A percentile compares a stretch with the other conserved stretches of the same genome.
phyloP scores from a whole-genome alignment of 345 rosid species.

The Eucalyptus shirleyi region DNA sequence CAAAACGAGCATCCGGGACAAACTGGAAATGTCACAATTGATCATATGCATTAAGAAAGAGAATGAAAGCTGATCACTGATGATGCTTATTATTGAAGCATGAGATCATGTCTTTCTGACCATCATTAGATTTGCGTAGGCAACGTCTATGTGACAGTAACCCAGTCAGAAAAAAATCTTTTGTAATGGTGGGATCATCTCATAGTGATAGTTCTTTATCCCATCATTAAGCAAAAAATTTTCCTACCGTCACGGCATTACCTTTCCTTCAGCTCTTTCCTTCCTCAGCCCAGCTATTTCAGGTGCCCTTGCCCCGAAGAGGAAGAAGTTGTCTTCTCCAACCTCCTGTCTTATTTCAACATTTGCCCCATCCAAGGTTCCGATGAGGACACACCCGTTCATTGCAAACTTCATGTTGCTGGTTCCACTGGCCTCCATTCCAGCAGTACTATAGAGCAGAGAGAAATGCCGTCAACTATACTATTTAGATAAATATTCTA shows the following conservation, averaged over 20 bases:
- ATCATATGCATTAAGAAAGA: background rate
- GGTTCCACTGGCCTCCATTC: constrained; percentile 52
- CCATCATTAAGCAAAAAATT: background rate
- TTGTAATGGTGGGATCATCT: background rate
- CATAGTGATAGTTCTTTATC: background rate
- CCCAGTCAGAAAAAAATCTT: background rate
- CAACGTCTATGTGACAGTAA: background rate
- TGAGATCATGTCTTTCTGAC: background rate
- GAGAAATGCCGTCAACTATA: background rate
- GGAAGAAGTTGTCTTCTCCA: constrained; percentile 42
- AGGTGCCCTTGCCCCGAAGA: constrained; percentile 30
- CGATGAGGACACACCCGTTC: constrained; percentile 34
- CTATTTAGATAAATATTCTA: background rate
- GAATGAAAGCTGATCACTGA: background rate
- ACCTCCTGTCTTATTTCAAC: constrained; percentile 41
- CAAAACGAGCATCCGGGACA: constrained; percentile 25
- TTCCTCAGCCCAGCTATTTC: constrained; percentile 35
- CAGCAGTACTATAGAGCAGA: constrained; percentile 20
- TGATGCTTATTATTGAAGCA: background rate
- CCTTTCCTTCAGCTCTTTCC: constrained; percentile 43
- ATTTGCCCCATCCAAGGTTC: constrained; percentile 43
- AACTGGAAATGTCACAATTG: constrained; percentile 7
- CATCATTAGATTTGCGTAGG: background rate
- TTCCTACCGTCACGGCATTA: background rate
- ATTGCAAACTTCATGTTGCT: constrained; percentile 52